Percentiles rank a stretch among this genome's conserved stretches.
These are phyloP conservation scores for Backusella morwellensis DNA, from an alignment of 192 early-diverging fungal genomes.

Conservation along the genomic window DNA sequence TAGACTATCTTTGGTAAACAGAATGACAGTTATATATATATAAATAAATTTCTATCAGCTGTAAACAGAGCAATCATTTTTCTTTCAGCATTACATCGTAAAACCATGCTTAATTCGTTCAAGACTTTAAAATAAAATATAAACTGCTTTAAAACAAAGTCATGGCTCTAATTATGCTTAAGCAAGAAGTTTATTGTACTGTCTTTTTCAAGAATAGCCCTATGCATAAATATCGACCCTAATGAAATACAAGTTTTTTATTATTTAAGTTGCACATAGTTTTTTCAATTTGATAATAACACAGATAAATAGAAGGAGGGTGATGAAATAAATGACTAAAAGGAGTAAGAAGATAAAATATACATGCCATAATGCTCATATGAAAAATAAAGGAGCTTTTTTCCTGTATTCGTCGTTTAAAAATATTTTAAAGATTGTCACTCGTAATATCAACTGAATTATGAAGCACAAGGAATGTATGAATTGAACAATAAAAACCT, in stretches of 20 bases:
- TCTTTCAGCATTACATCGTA: too few relatives aligned
- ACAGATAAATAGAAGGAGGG: not conserved
- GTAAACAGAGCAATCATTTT: not conserved
- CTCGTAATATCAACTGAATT: not conserved
- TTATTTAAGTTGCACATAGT: not conserved
- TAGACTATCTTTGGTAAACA: not conserved
- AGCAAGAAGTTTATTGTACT: not conserved
- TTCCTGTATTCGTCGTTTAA: constrained; percentile 4
- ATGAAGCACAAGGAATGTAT: constrained; percentile 14
- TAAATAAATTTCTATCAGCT: not conserved
- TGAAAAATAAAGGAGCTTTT: not conserved
- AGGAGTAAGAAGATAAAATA: not conserved
- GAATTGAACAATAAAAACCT: not conserved
- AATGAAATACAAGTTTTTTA: not conserved
- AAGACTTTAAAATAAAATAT: not conserved
- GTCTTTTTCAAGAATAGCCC: not conserved
- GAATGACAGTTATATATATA: not conserved
- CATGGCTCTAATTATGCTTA: not conserved
- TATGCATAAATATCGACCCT: not conserved
- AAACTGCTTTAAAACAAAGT: not conserved
- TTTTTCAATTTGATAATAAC: not conserved
- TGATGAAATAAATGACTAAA: not conserved
- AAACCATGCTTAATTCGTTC: not conserved
- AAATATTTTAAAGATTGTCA: not conserved
- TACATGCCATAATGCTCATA: not conserved